phyloP scores from a whole-genome alignment of 1,284 basidiomycete genomes.

The Melampsora occidentalis region DNA sequence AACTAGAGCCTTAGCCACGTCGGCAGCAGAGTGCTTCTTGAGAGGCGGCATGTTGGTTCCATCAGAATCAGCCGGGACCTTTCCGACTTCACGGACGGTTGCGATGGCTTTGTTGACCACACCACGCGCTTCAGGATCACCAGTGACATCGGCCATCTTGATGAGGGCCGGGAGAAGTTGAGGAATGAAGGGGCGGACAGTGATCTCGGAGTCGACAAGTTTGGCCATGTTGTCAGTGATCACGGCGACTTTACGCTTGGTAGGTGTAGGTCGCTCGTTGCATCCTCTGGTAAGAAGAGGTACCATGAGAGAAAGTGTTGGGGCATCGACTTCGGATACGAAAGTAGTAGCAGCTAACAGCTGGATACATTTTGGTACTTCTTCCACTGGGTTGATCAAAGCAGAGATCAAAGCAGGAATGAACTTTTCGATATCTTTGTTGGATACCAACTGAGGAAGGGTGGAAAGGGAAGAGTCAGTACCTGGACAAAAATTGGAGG shows the following conservation, averaged over 20 bases:
- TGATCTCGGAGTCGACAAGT: slow-evolving; percentile 90
- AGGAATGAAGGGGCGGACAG: slow-evolving; percentile 92
- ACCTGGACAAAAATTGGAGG: slow-evolving; percentile 49
- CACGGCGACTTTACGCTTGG: slow-evolving; percentile 94
- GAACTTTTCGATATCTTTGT: slow-evolving; percentile 97
- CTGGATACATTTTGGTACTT: slow-evolving; percentile 92
- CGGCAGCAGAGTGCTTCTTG: slow-evolving; percentile 68
- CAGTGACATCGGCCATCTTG: slow-evolving; percentile 86
- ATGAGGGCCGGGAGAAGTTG: slow-evolving; percentile 89
- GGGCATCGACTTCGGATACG: slow-evolving; percentile 99
- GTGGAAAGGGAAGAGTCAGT: slow-evolving; percentile 54
- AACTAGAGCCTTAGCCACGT: slow-evolving; percentile 66
- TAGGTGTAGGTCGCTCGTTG: slow-evolving; percentile 87
- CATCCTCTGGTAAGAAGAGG: slow-evolving; percentile 95
- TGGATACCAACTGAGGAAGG: slow-evolving; percentile 65
- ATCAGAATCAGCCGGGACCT: slow-evolving; percentile 73
- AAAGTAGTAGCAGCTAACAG: slow-evolving; percentile 99
- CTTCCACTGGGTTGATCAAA: slow-evolving; percentile 97
- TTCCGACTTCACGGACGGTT: slow-evolving; percentile 87
- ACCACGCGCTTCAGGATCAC: slow-evolving; percentile 90
- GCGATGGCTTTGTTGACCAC: slow-evolving; percentile 83
- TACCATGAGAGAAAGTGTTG: slow-evolving; percentile 98
- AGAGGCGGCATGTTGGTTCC: slow-evolving; percentile 83
- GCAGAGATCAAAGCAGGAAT: slow-evolving; percentile 96
- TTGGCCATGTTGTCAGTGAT: slow-evolving; percentile 99